phyloP scores from a whole-genome alignment of 345 rosid genomes.

The Hirschfeldia incana region DNA sequence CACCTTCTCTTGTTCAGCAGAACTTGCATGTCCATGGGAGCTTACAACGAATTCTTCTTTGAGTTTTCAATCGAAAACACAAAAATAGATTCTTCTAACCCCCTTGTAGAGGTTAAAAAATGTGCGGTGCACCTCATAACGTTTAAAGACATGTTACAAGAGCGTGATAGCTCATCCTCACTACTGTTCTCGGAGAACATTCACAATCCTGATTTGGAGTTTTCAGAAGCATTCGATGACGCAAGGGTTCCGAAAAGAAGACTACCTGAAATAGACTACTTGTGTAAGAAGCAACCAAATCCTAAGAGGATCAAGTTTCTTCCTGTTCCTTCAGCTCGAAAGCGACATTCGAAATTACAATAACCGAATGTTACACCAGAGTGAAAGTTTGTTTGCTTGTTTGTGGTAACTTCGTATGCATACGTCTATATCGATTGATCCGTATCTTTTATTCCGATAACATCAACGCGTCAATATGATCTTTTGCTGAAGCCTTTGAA shows the following conservation, averaged over 20 bases:
- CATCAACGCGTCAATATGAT: neutral
- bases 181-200: neutral
- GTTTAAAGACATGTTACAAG: constrained; percentile 29
- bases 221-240: constrained; percentile 14
- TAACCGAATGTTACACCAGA: neutral
- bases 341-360: neutral
- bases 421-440: too few relatives aligned
- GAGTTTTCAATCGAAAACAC: constrained; percentile 26
- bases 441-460: neutral
- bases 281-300: constrained; percentile 13
- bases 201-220: constrained; percentile 18
- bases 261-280: neutral
- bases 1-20: constrained; percentile 42
- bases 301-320: constrained; percentile 30
- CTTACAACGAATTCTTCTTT: constrained; percentile 17
- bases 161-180: constrained; percentile 1
- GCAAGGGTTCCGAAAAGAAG: constrained; percentile 13
- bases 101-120: constrained; percentile 25
- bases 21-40: constrained; percentile 24
- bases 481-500: too few relatives aligned
- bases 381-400: too few relatives aligned
- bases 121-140: constrained; percentile 34
- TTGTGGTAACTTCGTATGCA: too few relatives aligned
- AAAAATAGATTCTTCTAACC: constrained; percentile 9
- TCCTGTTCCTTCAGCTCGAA: constrained; percentile 6